A percentile compares a stretch with the other conserved stretches of the same genome.
These are phyloP conservation scores for Rubia yunnanensis DNA, from an alignment of 257 asterid genomes.

Conservation along the genomic window DNA sequence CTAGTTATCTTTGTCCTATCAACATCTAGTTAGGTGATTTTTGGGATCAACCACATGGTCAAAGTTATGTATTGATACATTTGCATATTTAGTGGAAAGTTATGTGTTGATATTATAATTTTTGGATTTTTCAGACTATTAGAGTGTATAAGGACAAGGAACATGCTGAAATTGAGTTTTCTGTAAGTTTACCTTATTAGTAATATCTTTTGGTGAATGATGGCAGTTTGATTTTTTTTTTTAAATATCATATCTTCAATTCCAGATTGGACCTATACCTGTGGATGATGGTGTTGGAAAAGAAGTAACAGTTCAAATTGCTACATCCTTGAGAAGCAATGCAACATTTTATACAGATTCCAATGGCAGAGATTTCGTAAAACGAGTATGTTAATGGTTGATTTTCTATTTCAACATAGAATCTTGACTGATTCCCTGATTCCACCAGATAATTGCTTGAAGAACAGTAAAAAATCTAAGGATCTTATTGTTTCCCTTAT, in stretches of 20 bases:
- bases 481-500: neutral
- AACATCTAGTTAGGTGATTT: too few species aligned
- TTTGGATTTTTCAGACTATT: slow-evolving; percentile 8
- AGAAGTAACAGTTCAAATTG: slow-evolving; percentile 61
- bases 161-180: slow-evolving; percentile 22
- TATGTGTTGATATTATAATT: neutral
- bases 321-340: slow-evolving; percentile 50
- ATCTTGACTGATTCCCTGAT: neutral
- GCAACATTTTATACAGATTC: slow-evolving; percentile 74
- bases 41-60: too few species aligned
- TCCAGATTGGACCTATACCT: slow-evolving; percentile 22
- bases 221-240: neutral
- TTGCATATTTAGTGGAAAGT: neutral
- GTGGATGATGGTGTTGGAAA: slow-evolving; percentile 34
- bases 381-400: slow-evolving; percentile 41
- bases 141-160: slow-evolving; percentile 22
- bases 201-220: neutral
- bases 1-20: too few species aligned
- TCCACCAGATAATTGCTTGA: neutral
- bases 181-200: slow-evolving; percentile 5
- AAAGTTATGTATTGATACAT: too few species aligned
- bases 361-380: slow-evolving; percentile 76
- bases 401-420: neutral
- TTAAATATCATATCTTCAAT: neutral
- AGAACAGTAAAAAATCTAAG: neutral